phyloP scores from a whole-genome alignment of 225 moss, liverwort and hornwort genomes.

The Takakia lepidozioides region DNA sequence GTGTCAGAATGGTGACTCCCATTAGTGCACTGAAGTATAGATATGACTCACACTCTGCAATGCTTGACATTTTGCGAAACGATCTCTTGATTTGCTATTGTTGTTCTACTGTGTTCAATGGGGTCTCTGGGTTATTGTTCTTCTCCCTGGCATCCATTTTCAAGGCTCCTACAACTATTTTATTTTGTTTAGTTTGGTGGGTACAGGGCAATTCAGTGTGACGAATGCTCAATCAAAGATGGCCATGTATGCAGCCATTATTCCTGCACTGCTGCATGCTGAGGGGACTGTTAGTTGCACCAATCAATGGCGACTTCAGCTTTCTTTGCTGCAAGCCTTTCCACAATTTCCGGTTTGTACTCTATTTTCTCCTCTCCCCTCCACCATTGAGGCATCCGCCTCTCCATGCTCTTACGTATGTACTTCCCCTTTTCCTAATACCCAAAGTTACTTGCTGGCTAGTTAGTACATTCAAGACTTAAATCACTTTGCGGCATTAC shows the following conservation, averaged over 20 bases:
- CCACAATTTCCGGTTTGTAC: conserved; percentile 26
- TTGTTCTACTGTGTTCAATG: too few relatives aligned
- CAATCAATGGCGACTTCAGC: conserved; percentile 86
- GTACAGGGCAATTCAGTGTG: conserved; percentile 70
- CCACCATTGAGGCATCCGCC: background rate
- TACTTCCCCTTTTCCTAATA: too few relatives aligned
- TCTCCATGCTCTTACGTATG: too few relatives aligned
- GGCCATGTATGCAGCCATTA: conserved; percentile 45
- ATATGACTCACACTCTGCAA: conserved; percentile 8
- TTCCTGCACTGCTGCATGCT: conserved; percentile 66
- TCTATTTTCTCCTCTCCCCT: background rate
- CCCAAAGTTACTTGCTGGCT: too few relatives aligned
- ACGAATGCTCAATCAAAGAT: conserved; percentile 68
- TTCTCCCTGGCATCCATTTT: too few relatives aligned
- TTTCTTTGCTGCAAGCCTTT: conserved; percentile 62
- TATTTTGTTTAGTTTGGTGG: too few relatives aligned
- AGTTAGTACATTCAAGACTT: too few relatives aligned
- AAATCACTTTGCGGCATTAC: too few relatives aligned
- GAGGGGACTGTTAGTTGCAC: conserved; percentile 59
- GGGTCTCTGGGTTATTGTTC: too few relatives aligned
- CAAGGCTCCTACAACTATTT: too few relatives aligned
- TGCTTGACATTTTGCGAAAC: conserved; percentile 11
- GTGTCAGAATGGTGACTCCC: too few relatives aligned
- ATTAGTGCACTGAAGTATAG: background rate
- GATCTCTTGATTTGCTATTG: too few relatives aligned